phyloP scores from a whole-genome alignment of 371 early-diverging fungal genomes.

The Haplosporangium sp. region DNA sequence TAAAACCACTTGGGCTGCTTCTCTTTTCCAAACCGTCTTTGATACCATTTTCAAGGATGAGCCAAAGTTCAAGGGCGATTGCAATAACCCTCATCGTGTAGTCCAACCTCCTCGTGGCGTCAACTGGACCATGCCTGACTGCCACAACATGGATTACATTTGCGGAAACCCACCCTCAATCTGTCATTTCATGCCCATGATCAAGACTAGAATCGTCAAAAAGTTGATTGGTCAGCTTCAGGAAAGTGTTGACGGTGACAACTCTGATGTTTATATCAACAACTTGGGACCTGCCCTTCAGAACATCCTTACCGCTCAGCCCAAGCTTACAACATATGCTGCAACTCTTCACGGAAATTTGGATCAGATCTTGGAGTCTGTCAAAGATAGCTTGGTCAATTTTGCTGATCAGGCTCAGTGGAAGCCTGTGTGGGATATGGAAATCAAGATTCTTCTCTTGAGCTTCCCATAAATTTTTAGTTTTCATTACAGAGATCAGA shows the following conservation, averaged over 20 bases:
- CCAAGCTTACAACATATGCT: constrained; percentile 15
- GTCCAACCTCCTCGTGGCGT: constrained; percentile 66
- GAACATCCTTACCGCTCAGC: constrained; percentile 12
- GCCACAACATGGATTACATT: constrained; percentile 70
- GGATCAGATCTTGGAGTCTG: constrained; percentile 36
- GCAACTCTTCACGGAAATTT: constrained; percentile 40
- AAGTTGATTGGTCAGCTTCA: constrained; percentile 40
- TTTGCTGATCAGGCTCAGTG: constrained; percentile 43
- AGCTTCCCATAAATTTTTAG: constrained; percentile 39
- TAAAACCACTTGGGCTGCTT: constrained; percentile 17
- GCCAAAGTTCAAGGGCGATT: constrained; percentile 74
- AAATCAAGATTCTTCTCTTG: constrained; percentile 43
- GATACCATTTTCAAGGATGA: constrained; percentile 67
- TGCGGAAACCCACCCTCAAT: constrained; percentile 79
- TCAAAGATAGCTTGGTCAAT: constrained; percentile 19
- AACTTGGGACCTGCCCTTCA: constrained; percentile 35
- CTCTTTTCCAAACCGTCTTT: constrained; percentile 49
- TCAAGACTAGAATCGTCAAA: constrained; percentile 53
- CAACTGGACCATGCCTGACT: constrained; percentile 70
- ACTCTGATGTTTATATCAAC: constrained; percentile 36
- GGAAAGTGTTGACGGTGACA: constrained; percentile 35
- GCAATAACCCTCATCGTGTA: constrained; percentile 67
- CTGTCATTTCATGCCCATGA: constrained; percentile 67
- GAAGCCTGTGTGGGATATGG: constrained; percentile 37
- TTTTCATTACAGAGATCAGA: not conserved